phyloP scores from a whole-genome alignment of 768 basidiomycete genomes.

The Boletus rubroflammeus region DNA sequence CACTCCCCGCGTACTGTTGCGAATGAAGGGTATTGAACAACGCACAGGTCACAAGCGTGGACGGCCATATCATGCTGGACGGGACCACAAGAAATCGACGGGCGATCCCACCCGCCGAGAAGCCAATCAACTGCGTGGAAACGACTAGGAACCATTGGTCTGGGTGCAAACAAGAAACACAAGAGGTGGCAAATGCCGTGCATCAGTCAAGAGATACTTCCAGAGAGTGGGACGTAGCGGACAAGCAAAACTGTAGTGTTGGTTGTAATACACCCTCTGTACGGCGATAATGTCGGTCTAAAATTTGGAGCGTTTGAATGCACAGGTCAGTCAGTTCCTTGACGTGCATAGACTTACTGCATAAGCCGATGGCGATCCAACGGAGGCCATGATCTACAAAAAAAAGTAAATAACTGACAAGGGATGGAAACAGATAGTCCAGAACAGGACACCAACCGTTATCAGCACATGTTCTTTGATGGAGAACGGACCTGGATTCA shows the following conservation, averaged over 20 bases:
- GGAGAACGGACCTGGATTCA: slow-evolving; percentile 76
- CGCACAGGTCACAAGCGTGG: slow-evolving; percentile 70
- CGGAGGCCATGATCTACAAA: slow-evolving; percentile 49
- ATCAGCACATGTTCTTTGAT: slow-evolving; percentile 75
- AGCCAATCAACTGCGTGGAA: slow-evolving; percentile 74
- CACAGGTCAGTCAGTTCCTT: not conserved
- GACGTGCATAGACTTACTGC: slow-evolving; percentile 36
- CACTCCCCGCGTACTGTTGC: slow-evolving; percentile 60
- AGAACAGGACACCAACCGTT: slow-evolving; percentile 39
- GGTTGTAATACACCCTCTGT: slow-evolving; percentile 69
- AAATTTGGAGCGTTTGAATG: not conserved
- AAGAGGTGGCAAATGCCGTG: not conserved
- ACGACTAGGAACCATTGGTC: slow-evolving; percentile 82
- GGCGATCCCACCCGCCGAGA: slow-evolving; percentile 74
- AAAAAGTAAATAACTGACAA: slow-evolving; percentile 24
- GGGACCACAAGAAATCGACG: slow-evolving; percentile 72
- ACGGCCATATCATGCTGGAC: slow-evolving; percentile 66
- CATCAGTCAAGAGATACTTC: slow-evolving; percentile 1
- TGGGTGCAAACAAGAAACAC: slow-evolving; percentile 15
- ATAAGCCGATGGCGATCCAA: slow-evolving; percentile 60
- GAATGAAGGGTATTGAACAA: slow-evolving; percentile 77
- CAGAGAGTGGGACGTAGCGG: slow-evolving; percentile 15
- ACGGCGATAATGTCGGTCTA: slow-evolving; percentile 73
- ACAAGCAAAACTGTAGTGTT: slow-evolving; percentile 60
- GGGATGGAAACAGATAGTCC: slow-evolving; percentile 29